These are phyloP conservation scores for Rhododendron vialii DNA, from an alignment of 148 eudicot species.

Conservation along the genomic window DNA sequence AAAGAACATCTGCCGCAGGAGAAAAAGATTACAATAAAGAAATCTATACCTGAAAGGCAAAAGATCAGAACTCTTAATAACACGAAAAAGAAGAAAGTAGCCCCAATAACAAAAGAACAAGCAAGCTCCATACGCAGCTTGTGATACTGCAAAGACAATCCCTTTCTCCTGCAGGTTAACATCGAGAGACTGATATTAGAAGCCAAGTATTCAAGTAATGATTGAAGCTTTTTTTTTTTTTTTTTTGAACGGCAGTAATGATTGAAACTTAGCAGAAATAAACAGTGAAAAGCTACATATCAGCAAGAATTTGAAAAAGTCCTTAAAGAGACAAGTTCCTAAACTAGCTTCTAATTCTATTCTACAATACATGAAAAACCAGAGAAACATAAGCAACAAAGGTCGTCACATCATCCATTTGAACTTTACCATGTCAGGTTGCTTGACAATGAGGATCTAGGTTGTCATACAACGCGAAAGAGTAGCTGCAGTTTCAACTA, in stretches of 20 bases:
- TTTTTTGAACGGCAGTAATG: neutral
- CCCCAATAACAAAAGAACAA: conserved; percentile 88
- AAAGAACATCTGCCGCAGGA: neutral
- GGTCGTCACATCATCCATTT: neutral
- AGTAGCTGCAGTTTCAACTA: conserved; percentile 82
- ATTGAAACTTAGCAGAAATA: neutral
- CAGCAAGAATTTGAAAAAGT: neutral
- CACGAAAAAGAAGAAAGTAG: conserved; percentile 58
- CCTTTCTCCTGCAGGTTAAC: conserved; percentile 68
- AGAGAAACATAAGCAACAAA: neutral
- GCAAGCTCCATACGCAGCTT: conserved; percentile 82
- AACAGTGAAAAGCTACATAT: neutral
- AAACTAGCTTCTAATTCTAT: neutral
- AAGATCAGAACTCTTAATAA: conserved; percentile 42
- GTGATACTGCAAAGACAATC: conserved; percentile 75
- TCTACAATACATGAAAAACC: neutral
- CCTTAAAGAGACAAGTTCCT: neutral
- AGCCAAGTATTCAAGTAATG: neutral
- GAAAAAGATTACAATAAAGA: neutral
- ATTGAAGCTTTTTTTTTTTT: neutral
- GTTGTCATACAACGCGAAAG: conserved; percentile 72
- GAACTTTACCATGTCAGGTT: conserved; percentile 49
- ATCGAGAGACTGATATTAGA: conserved; percentile 3
- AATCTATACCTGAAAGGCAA: conserved; percentile 77
- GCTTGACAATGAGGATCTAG: conserved; percentile 60